A percentile compares a stretch with the other conserved stretches of the same genome.
Conservation (phyloP, 2,329 filamentous ascomycete species). For the Claviceps sp. region DNA sequence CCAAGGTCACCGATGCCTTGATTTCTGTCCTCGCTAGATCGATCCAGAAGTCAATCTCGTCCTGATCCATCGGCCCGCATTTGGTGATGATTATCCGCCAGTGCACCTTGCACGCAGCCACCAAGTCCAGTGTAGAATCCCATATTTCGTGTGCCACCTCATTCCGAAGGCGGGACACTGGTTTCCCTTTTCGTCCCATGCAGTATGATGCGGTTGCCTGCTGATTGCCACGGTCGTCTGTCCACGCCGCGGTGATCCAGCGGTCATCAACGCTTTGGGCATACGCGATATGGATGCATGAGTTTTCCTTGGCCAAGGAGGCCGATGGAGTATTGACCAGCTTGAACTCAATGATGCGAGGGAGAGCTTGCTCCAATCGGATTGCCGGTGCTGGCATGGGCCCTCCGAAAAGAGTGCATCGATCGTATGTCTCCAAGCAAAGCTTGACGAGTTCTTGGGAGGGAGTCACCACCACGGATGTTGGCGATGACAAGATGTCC, state of each 20-base stretch:
- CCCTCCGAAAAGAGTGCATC: conserved; percentile 47
- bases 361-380: conserved; percentile 55
- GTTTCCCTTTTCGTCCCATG: conserved; percentile 44
- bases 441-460: conserved; percentile 46
- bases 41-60: conserved; percentile 50
- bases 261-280: conserved; percentile 59
- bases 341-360: conserved; percentile 64
- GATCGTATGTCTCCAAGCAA: conserved; percentile 65
- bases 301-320: conserved; percentile 65
- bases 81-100: conserved; percentile 70
- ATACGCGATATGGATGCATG: conserved; percentile 69
- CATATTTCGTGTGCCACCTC: conserved; percentile 66
- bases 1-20: conserved; percentile 38
- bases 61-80: conserved; percentile 51
- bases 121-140: conserved; percentile 62
- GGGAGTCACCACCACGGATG: conserved; percentile 47
- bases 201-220: conserved; percentile 65
- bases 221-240: conserved; percentile 60
- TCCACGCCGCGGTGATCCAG: conserved; percentile 74
- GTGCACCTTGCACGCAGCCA: conserved; percentile 54
- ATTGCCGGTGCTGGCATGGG: conserved; percentile 55
- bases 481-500: conserved; percentile 50
- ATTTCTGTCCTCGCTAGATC: conserved; percentile 38
- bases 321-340: conserved; percentile 52
- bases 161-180: conserved; percentile 37